phyloP scores from a whole-genome alignment of 768 basidiomycete species.

The Rhodosporidiobolus odoratus region DNA sequence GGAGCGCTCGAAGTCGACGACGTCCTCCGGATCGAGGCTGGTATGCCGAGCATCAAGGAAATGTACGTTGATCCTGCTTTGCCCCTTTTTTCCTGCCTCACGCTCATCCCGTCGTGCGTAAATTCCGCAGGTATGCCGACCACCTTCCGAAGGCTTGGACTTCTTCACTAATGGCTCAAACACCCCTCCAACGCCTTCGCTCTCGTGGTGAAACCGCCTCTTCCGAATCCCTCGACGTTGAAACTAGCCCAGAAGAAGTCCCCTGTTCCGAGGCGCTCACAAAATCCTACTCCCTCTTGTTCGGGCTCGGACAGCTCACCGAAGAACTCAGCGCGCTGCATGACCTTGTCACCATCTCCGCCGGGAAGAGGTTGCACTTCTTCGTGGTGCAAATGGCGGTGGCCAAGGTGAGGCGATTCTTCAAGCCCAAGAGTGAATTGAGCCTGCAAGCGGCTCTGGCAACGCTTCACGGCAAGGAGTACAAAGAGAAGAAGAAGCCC shows the following conservation, averaged over 20 bases:
- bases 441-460: constrained; percentile 31
- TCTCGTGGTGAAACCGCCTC: constrained; percentile 5
- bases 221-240: background rate
- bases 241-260: background rate
- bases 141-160: constrained; percentile 35
- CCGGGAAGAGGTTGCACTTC: constrained; percentile 1
- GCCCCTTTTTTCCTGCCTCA: background rate
- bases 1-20: constrained; percentile 35
- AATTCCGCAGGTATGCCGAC: constrained; percentile 23
- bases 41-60: constrained; percentile 30
- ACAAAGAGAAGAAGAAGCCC: constrained; percentile 1
- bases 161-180: constrained; percentile 26
- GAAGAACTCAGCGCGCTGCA: constrained; percentile 31
- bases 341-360: constrained; percentile 3
- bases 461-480: constrained; percentile 15
- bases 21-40: constrained; percentile 28
- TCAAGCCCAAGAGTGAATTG: constrained; percentile 8
- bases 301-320: constrained; percentile 36
- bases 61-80: constrained; percentile 10
- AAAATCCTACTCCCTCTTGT: constrained; percentile 35
- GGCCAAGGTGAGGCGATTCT: background rate
- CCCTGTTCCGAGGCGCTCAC: constrained; percentile 31
- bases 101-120: background rate
- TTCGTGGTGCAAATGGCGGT: constrained; percentile 16
- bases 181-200: constrained; percentile 13